These are phyloP conservation scores for Exserohilum rostratum DNA, from an alignment of 2,329 filamentous ascomycete genomes.

Conservation along the genomic window DNA sequence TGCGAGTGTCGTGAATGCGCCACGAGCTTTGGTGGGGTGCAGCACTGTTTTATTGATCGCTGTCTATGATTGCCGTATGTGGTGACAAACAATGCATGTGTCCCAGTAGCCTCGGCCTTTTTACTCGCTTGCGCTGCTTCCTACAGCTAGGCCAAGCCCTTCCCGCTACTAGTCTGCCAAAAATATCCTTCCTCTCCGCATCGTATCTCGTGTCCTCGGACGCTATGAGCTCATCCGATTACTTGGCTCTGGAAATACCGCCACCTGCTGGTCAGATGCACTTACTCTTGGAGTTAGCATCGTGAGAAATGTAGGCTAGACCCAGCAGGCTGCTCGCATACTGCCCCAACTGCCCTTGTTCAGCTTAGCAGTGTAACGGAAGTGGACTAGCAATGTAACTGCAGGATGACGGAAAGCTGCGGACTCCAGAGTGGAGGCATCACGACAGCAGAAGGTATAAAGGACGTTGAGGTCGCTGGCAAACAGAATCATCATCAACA, in stretches of 20 bases:
- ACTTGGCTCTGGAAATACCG: constrained; percentile 20
- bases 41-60: constrained; percentile 40
- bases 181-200: constrained; percentile 40
- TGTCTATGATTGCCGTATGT: constrained; percentile 28
- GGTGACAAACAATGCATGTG: constrained; percentile 38
- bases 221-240: constrained; percentile 42
- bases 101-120: constrained; percentile 35
- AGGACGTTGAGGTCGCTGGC: constrained; percentile 17
- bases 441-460: constrained; percentile 33
- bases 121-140: constrained; percentile 28
- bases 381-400: constrained; percentile 6
- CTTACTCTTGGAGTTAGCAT: constrained; percentile 25
- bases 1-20: constrained; percentile 15
- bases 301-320: constrained; percentile 24
- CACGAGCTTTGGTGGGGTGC: constrained; percentile 18
- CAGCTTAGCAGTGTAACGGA: constrained; percentile 25
- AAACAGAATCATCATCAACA: constrained; percentile 23
- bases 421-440: constrained; percentile 18
- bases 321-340: constrained; percentile 30
- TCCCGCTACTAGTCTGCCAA: constrained; percentile 36
- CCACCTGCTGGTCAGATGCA: constrained; percentile 38
- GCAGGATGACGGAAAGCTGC: constrained; percentile 17
- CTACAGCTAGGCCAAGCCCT: constrained; percentile 22
- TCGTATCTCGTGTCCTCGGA: constrained; percentile 32
- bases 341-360: constrained; percentile 26